Base-by-base conservation (phyloP, 495 filamentous ascomycete species). In the Chaetomium fimeti region DNA sequence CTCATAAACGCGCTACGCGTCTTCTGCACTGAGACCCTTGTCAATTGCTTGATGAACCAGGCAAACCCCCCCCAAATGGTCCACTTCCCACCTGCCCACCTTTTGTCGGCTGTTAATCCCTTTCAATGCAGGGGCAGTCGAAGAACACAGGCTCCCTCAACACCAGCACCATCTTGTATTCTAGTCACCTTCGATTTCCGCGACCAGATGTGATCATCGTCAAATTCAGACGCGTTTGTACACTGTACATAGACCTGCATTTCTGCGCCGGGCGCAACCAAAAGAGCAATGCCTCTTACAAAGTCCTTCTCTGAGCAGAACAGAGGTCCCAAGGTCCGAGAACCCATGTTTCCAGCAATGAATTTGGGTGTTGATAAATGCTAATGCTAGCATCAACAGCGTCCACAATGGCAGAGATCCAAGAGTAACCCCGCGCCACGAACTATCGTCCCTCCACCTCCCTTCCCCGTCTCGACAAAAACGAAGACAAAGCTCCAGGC, bases 401-500 rank as follows among this genome's bases (percentile, higher is more conserved):
- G 78, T 32, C 69, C 72, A 20, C 77, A 78, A 70, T 85, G 82
- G 82, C 74, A 75, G 60, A 76, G 82, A 67, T 75, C 81, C 28
- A 79, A 74, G 62, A 83, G 77, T 60, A 75, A 81, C 67, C 75
- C 80, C 42, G 69, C 70, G n/a, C 69, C 69, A 36, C 70, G 64
- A 24, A 54, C 73, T 25, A 53, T 66, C 8, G 43, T 65, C 25
- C 60, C 63, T 4, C 16, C 72, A 2, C 71, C 65, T 42, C 71
- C 76, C 16, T 68, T 78, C 5, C 77, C 78, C 43, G 76, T 84
- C 5, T 83, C 82, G 29, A 72, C 78, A 13, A 76, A 75, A 18
- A 77, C 82, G 22, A 83, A 79, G 57, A 78, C 75, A 55, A 84
- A 83, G 67, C 76, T 84, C 9, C 77, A 76, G 59, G 74, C 72